A percentile compares a stretch with the other conserved stretches of the same genome.
Conservation (phyloP, 768 basidiomycete genomes). For the Phlegmacium glaucopus region DNA sequence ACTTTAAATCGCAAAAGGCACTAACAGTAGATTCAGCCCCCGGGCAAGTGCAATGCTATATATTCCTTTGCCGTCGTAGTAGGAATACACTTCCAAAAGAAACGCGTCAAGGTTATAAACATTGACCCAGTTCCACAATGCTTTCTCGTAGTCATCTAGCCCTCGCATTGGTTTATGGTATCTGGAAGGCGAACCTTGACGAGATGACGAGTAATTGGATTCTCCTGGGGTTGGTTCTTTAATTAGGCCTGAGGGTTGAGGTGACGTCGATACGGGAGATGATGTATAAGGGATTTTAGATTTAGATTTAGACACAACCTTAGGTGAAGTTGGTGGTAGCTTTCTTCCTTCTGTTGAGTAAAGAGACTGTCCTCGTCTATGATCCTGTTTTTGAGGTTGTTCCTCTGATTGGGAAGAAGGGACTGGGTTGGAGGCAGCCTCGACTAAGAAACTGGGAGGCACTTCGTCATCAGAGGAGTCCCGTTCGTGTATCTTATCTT, state of each 20-base stretch:
- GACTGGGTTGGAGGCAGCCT: conserved; percentile 50
- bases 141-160: conserved; percentile 82
- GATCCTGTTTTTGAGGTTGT: conserved; percentile 19
- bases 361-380: conserved; percentile 44
- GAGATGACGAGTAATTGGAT: conserved; percentile 19
- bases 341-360: conserved; percentile 39
- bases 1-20: conserved; percentile 22
- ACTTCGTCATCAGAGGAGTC: conserved; percentile 81
- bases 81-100: conserved; percentile 91
- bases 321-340: conserved; percentile 25
- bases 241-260: conserved; percentile 63
- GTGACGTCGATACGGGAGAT: conserved; percentile 40
- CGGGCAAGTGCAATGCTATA: conserved; percentile 91
- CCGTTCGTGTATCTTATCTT: conserved; percentile 55
- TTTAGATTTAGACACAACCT: conserved; percentile 15
- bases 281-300: not conserved
- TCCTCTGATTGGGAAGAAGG: conserved; percentile 23
- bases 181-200: conserved; percentile 26
- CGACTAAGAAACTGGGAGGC: conserved; percentile 84
- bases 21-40: conserved; percentile 93
- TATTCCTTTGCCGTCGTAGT: conserved; percentile 96
- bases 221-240: conserved; percentile 21
- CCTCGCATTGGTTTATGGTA: conserved; percentile 56
- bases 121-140: conserved; percentile 99
- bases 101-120: conserved; percentile 96